Evolutionary conservation across 192 early-diverging fungal genomes (phyloP), one percentile per base, ranked within the genome.

Genomic region (Radiomyces spectabilis): DNA sequence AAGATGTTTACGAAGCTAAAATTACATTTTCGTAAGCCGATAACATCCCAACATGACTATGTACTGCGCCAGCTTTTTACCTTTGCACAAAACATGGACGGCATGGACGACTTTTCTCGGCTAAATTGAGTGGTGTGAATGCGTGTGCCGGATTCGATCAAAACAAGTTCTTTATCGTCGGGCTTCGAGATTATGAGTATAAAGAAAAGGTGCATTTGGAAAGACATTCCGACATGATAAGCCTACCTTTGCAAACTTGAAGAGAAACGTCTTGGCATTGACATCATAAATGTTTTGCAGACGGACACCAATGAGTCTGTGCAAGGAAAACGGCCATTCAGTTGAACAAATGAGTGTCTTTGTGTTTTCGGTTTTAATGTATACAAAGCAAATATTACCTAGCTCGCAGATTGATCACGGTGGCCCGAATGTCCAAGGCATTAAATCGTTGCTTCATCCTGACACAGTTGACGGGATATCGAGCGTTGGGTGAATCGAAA

Each of bases 271-370:
- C 66, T 87, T 87, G 5, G 76, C 52, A 51, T 89, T 94, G 57
- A 94, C 79, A 73, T 97, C 94, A 67, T 97, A 98, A n/a, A 97
- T 80, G 51, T 96, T 96, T 63, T 93, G 89, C 15, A 98, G 73
- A 6, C 96, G 89, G 40, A 95, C 68, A 3, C 90, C 94, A 7
- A 92, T 75, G 18, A 95, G 62, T 51, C 80, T 79, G 59, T 16
- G 1, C 21, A 7, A 61, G 18, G 38, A 38, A 18, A 51, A 57
- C 26, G 31, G 16, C 45, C 19, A 9, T 12, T 22, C 9, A 43
- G 16, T n/a, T 26, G 27, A 0, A 41, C 1, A 25, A 24, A 25
- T 6, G 40, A 26, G 1, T 34, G 22, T 5, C 22, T 10, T 44
- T 27, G 34, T 35, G 10, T 59, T 34, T 18, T 21, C 6, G 10